phyloP scores from a whole-genome alignment of 2,329 filamentous ascomycete genomes.

The Diaporthe sp. region DNA sequence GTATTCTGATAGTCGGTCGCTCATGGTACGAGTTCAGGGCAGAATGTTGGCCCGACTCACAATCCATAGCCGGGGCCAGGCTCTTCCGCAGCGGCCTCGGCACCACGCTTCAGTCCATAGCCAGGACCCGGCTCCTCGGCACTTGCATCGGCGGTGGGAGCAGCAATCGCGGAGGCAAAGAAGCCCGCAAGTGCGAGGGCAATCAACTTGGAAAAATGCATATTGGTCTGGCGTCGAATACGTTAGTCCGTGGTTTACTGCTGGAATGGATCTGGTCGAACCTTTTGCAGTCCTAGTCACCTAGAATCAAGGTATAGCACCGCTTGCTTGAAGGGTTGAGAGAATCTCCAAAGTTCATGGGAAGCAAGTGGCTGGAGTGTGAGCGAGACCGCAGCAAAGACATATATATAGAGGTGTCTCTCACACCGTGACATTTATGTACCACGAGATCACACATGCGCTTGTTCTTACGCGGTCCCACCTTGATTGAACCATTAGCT shows the following conservation, averaged over 20 bases:
- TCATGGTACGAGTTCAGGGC: neutral
- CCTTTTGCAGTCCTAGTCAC: neutral
- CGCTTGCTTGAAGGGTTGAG: neutral
- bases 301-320: neutral
- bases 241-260: neutral
- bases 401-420: neutral
- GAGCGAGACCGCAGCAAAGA: neutral
- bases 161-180: neutral
- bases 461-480: neutral
- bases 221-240: neutral
- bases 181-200: neutral
- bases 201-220: neutral
- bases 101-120: neutral
- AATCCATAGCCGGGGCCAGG: neutral
- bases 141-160: neutral
- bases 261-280: neutral
- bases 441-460: neutral
- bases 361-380: neutral
- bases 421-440: neutral
- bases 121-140: conserved; percentile 6
- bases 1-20: neutral
- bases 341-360: neutral
- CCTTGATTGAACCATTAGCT: neutral
- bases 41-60: neutral
- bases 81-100: neutral